phyloP scores from a whole-genome alignment of 441 rosid genomes.

The Pelargonium fulgidum region DNA sequence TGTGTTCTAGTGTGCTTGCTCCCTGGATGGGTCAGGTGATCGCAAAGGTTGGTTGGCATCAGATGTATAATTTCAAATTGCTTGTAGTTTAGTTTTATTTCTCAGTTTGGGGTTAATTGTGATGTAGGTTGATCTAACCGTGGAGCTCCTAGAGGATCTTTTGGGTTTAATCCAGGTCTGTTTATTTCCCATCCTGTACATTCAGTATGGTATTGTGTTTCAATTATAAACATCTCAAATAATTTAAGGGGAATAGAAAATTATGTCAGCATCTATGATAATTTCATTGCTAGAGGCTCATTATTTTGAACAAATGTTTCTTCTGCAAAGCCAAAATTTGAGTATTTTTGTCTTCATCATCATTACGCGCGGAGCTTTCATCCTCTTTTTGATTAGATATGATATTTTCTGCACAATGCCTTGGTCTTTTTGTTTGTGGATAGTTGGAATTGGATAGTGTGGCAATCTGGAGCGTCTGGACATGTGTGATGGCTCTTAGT shows the following conservation, averaged over 20 bases:
- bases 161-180: constrained; percentile 68
- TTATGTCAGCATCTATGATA: background rate
- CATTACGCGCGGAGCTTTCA: background rate
- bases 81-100: constrained; percentile 14
- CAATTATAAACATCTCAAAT: constrained; percentile 4
- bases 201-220: background rate
- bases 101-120: constrained; percentile 26
- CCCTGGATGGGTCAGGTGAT: constrained; percentile 71
- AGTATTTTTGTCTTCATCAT: background rate
- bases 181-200: background rate
- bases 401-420: background rate
- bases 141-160: constrained; percentile 80
- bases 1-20: constrained; percentile 64
- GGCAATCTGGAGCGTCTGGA: constrained; percentile 6
- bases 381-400: background rate
- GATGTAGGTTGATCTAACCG: constrained; percentile 57
- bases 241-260: constrained; percentile 4
- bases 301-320: background rate
- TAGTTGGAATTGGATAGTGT: background rate
- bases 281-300: background rate
- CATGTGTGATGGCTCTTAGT: background rate
- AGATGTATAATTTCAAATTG: constrained; percentile 14
- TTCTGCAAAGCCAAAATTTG: background rate
- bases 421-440: background rate
- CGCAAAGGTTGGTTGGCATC: constrained; percentile 55